Evolutionary conservation across 345 rosid genomes (phyloP).

Genomic region (Syzygium jambos): DNA sequence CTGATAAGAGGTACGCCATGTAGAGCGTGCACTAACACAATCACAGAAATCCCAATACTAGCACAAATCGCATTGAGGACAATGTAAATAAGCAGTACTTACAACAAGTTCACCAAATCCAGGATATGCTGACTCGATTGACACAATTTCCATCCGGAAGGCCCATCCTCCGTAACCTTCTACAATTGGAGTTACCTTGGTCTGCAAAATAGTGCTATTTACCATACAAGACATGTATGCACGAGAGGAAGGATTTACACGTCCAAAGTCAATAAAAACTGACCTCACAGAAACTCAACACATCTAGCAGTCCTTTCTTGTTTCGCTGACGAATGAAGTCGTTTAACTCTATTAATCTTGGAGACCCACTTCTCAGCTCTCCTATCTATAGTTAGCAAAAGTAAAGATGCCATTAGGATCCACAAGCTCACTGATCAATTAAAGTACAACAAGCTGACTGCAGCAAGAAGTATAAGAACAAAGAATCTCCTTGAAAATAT

Average conservation of each 20-base stretch:
- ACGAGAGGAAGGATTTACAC: background rate
- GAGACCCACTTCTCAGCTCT: constrained; percentile 93
- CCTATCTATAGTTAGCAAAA: constrained; percentile 47
- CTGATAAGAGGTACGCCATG: background rate
- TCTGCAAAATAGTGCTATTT: constrained; percentile 34
- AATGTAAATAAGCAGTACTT: constrained; percentile 17
- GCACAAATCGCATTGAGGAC: background rate
- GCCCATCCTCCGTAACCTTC: constrained; percentile 99
- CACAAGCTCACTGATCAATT: background rate
- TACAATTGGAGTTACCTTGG: constrained; percentile 92
- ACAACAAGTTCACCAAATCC: constrained; percentile 97
- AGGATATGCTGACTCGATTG: constrained; percentile 95
- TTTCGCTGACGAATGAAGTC: constrained; percentile 77
- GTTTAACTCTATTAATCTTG: constrained; percentile 71
- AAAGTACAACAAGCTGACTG: background rate
- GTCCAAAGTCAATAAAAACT: background rate
- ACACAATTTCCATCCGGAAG: constrained; percentile 85
- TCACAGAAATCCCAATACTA: background rate
- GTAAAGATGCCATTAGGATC: background rate
- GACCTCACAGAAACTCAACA: constrained; percentile 98
- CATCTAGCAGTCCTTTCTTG: constrained; percentile 70
- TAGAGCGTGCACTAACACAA: background rate
- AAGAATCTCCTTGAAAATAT: background rate
- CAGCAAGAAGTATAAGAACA: background rate
- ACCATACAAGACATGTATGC: background rate